Conservation (phyloP, 1,139 yeast genomes). For the Saccharomyces hybrid region DNA sequence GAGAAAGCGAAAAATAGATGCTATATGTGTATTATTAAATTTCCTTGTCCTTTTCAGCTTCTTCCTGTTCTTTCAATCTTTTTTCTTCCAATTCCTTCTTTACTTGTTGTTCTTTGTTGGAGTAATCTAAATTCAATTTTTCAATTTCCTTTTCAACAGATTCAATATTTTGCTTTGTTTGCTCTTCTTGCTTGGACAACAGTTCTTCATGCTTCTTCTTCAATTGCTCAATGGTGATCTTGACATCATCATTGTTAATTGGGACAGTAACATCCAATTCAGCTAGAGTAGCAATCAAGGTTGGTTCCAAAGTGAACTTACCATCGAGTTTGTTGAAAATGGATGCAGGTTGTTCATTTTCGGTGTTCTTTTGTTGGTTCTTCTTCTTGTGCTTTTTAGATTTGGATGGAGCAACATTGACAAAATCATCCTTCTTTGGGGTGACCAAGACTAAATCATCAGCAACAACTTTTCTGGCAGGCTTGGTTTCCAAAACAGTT, state of each 20-base stretch:
- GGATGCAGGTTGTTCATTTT: constrained; percentile 21
- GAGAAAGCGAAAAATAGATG: not conserved
- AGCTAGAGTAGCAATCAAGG: constrained; percentile 68
- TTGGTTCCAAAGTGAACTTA: constrained; percentile 73
- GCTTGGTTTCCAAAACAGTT: constrained; percentile 24
- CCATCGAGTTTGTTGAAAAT: constrained; percentile 21
- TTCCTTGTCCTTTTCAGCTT: constrained; percentile 4
- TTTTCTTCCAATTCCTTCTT: constrained; percentile 34
- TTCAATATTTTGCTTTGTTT: constrained; percentile 67
- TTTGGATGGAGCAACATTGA: constrained; percentile 40
- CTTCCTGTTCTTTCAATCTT: constrained; percentile 26
- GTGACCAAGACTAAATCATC: constrained; percentile 57
- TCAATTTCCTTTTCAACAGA: constrained; percentile 71
- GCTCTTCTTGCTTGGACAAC: constrained; percentile 70
- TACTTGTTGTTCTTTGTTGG: constrained; percentile 34
- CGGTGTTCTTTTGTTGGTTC: constrained; percentile 36
- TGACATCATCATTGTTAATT: constrained; percentile 63
- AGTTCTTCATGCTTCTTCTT: constrained; percentile 67
- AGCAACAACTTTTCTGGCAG: constrained; percentile 41
- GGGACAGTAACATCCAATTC: constrained; percentile 79
- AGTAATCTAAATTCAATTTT: constrained; percentile 40
- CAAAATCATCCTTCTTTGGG: constrained; percentile 50
- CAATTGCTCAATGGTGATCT: constrained; percentile 58
- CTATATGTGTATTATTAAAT: not conserved
- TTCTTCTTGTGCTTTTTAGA: constrained; percentile 49